phyloP scores from a whole-genome alignment of 352 stramenopile genomes.

The Phytophthora idaei region DNA sequence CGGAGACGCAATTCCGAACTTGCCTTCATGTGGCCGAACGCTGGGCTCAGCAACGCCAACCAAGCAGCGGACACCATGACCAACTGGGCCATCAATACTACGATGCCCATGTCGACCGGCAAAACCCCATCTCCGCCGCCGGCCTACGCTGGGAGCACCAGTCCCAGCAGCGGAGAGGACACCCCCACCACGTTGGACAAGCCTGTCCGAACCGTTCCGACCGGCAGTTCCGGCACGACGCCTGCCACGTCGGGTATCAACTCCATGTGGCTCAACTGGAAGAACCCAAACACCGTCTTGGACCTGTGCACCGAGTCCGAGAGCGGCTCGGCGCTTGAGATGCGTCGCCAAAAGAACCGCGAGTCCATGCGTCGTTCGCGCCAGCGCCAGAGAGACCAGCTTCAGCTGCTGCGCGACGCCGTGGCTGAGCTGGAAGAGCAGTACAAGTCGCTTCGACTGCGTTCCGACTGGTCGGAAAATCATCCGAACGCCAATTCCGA shows the following conservation, averaged over 20 bases:
- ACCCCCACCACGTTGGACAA: constrained; percentile 13
- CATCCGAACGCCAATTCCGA: neutral
- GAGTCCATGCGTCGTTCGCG: constrained; percentile 64
- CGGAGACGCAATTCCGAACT: constrained; percentile 29
- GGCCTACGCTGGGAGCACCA: constrained; percentile 20
- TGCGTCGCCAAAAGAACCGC: constrained; percentile 55
- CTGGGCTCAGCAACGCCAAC: constrained; percentile 9
- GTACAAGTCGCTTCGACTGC: constrained; percentile 48
- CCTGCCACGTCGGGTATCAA: constrained; percentile 8
- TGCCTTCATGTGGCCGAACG: constrained; percentile 21
- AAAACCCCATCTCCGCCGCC: constrained; percentile 8
- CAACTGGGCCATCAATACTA: constrained; percentile 6
- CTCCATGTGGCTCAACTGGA: constrained; percentile 58
- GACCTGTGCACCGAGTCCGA: constrained; percentile 42
- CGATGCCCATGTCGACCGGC: neutral
- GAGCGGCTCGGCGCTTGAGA: constrained; percentile 40
- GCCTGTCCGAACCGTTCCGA: neutral
- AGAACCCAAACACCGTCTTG: constrained; percentile 33
- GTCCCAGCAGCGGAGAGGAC: constrained; percentile 39
- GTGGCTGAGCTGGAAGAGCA: constrained; percentile 48
- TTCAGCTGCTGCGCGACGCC: constrained; percentile 46
- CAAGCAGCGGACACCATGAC: constrained; percentile 2
- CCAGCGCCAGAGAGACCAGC: constrained; percentile 51
- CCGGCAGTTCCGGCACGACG: neutral
- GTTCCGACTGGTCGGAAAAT: constrained; percentile 8